Base-by-base conservation (phyloP, 2,329 filamentous ascomycete species). In the Arthrobotrys conoides region DNA sequence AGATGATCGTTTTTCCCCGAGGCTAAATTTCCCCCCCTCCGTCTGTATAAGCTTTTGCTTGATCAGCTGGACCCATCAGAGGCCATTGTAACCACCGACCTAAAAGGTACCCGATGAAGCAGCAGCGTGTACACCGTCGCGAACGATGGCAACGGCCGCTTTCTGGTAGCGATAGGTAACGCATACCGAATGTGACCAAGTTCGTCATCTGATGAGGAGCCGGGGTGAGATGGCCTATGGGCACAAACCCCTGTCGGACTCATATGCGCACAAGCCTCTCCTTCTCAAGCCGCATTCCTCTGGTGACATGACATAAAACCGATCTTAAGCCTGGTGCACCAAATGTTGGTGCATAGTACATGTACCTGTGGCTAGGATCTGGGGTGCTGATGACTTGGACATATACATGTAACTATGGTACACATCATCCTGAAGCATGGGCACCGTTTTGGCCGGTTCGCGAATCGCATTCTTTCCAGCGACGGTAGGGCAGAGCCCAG, bases 201-300 rank as follows among this genome's bases (percentile, higher is more conserved):
- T 65, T 64, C 70, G 71, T 75, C 71, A 75, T 75, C 71, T 75
- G 71, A 75, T 75, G 63, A 44, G 64, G 41, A 44, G 61, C 36
- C 69, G 14, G 59, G 48, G 57, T 33, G 46, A 22, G 41, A 59
- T 59, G 49, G 53, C 51, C 38, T 57, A 53, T 46, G 55, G 55
- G 46, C 22, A 46, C 36, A 27, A 44, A 72, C 53, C 69, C 69
- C 61, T 72, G 69, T 66, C 51, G 30, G 51, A 73, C 41, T 61
- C 38, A 57, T 49, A 41, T 57, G 68, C 68, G 57, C 68, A 71
- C 68, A 71, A 73, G 61, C 70, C 61, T 73, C 70, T 30, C 33
- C 33, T 46, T 30, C 44, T 57, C 68, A 53, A 59, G 61, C 70
- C 70, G 51, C 70, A 73, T 67, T 67, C 27, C 41, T 68, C 9